A percentile compares a stretch with the other conserved stretches of the same genome.
phyloP scores from a whole-genome alignment of 306 rosid species.

The Prunus padus region DNA sequence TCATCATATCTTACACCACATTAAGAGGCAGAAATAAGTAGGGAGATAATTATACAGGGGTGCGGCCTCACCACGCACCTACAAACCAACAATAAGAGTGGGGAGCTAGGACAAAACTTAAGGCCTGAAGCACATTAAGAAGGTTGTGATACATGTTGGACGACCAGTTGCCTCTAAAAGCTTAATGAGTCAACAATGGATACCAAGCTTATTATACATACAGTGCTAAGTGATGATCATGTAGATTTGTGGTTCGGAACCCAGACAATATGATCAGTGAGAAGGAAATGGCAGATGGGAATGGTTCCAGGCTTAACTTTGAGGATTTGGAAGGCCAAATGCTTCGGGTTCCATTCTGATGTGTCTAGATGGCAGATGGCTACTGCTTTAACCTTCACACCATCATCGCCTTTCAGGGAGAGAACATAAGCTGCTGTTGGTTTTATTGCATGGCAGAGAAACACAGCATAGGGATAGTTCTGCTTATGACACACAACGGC shows the following conservation, averaged over 20 bases:
- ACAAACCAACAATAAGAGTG: no score
- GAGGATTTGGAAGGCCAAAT: slow-evolving; percentile 76
- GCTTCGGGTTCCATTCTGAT: slow-evolving; percentile 75
- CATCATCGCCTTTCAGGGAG: slow-evolving; percentile 50
- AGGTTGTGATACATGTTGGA: no score
- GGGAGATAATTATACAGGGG: no score
- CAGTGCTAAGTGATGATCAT: background rate
- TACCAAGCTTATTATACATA: no score
- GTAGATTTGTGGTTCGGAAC: slow-evolving; percentile 35
- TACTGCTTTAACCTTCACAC: slow-evolving; percentile 57
- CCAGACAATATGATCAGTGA: slow-evolving; percentile 80
- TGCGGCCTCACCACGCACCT: no score
- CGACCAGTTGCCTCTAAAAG: no score
- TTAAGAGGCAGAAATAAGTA: no score
- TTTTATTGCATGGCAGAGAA: slow-evolving; percentile 61
- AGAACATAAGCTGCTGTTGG: slow-evolving; percentile 42
- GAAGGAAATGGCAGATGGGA: slow-evolving; percentile 83
- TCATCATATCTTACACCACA: no score
- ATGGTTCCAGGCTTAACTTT: slow-evolving; percentile 74
- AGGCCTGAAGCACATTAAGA: no score
- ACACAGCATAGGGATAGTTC: slow-evolving; percentile 68
- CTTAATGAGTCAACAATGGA: no score
- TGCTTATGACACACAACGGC: slow-evolving; percentile 72
- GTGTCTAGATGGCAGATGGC: slow-evolving; percentile 78
- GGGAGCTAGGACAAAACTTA: no score